These are phyloP conservation scores for Carex arenaria DNA, from an alignment of 202 grass and related monocot genomes.

Conservation along the genomic window DNA sequence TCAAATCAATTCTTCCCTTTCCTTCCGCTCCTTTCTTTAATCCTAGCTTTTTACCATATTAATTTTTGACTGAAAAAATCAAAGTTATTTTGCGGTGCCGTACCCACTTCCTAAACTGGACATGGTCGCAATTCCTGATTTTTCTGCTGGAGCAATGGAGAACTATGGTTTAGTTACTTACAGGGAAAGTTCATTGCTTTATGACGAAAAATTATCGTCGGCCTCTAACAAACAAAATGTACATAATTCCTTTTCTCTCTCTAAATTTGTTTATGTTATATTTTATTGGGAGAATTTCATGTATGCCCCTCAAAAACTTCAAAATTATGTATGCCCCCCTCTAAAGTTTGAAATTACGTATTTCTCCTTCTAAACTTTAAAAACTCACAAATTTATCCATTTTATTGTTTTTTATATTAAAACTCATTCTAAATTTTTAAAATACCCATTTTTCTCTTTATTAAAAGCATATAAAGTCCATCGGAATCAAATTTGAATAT, in stretches of 20 bases:
- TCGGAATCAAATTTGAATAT: too few relatives aligned
- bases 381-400: too few relatives aligned
- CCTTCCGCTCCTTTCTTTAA: slow-evolving; percentile 1
- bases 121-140: slow-evolving; percentile 87
- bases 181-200: slow-evolving; percentile 54
- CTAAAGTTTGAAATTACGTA: too few relatives aligned
- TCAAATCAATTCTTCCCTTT: not conserved
- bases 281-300: too few relatives aligned
- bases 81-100: slow-evolving; percentile 73
- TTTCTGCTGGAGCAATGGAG: slow-evolving; percentile 82
- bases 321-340: too few relatives aligned
- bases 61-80: not conserved
- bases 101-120: slow-evolving; percentile 93
- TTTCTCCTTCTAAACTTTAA: too few relatives aligned
- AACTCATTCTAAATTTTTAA: too few relatives aligned
- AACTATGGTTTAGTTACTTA: slow-evolving; percentile 85
- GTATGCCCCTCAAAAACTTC: too few relatives aligned
- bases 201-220: slow-evolving; percentile 49
- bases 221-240: slow-evolving; percentile 53
- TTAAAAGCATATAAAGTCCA: too few relatives aligned
- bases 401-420: too few relatives aligned
- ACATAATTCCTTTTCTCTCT: not conserved
- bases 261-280: not conserved
- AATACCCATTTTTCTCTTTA: too few relatives aligned
- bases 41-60: slow-evolving; percentile 1